phyloP scores from a whole-genome alignment of 495 filamentous ascomycete genomes.

The Aspergillus affinis region DNA sequence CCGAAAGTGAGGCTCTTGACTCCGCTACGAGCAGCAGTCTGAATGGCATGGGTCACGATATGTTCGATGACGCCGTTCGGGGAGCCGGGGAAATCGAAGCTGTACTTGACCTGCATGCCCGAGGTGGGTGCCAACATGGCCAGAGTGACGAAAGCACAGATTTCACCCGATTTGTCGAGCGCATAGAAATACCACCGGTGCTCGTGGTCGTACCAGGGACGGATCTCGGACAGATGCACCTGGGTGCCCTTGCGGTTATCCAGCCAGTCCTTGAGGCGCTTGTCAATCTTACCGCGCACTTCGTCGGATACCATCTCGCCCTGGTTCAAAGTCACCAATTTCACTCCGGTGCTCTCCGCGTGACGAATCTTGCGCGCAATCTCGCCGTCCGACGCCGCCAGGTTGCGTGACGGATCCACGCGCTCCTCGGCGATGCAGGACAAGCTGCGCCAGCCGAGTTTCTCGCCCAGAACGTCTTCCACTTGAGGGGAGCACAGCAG shows the following conservation, averaged over 20 bases:
- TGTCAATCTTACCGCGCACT: constrained; percentile 62
- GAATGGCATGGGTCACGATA: constrained; percentile 75
- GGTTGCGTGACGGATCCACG: constrained; percentile 60
- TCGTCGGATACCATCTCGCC: constrained; percentile 63
- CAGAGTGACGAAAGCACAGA: constrained; percentile 71
- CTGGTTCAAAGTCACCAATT: constrained; percentile 62
- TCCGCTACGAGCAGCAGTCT: constrained; percentile 60
- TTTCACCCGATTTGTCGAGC: constrained; percentile 60
- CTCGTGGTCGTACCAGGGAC: constrained; percentile 72
- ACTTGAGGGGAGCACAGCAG: constrained; percentile 67
- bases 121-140: constrained; percentile 71
- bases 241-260: constrained; percentile 74
- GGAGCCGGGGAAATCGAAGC: constrained; percentile 77
- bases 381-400: constrained; percentile 54
- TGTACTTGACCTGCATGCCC: constrained; percentile 87
- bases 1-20: constrained; percentile 74
- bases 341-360: constrained; percentile 75
- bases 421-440: constrained; percentile 84
- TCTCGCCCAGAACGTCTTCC: constrained; percentile 71
- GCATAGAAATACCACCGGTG: constrained; percentile 85
- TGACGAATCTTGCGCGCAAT: constrained; percentile 71
- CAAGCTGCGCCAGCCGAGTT: constrained; percentile 78
- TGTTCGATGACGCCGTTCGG: constrained; percentile 79
- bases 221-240: constrained; percentile 81
- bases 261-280: constrained; percentile 76